A percentile compares a stretch with the other conserved stretches of the same genome.
phyloP scores from a whole-genome alignment of 2,329 filamentous ascomycete species.

The Pyricularia grisea region DNA sequence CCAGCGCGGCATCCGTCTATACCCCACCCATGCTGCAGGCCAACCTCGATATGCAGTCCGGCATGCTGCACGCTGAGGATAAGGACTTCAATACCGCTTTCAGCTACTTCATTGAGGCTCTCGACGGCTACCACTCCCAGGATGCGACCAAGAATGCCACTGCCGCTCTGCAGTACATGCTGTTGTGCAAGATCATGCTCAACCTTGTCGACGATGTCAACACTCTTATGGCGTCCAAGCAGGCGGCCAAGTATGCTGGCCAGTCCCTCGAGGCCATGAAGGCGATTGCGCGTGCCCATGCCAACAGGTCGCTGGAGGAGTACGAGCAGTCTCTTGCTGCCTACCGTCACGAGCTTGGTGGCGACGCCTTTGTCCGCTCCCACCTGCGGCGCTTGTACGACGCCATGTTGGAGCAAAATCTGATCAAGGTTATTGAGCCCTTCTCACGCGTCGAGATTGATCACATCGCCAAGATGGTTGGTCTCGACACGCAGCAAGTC shows the following conservation, averaged over 20 bases:
- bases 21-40: constrained; percentile 92
- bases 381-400: constrained; percentile 94
- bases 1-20: constrained; percentile 93
- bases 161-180: constrained; percentile 97
- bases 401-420: constrained; percentile 97
- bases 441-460: constrained; percentile 95
- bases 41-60: constrained; percentile 97
- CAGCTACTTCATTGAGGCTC: constrained; percentile 98
- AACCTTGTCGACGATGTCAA: constrained; percentile 96
- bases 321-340: constrained; percentile 87
- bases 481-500: constrained; percentile 89
- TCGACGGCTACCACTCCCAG: constrained; percentile 92
- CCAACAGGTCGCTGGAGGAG: constrained; percentile 90
- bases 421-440: constrained; percentile 99
- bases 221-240: constrained; percentile 88
- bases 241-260: constrained; percentile 91
- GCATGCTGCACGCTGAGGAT: constrained; percentile 97
- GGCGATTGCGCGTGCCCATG: constrained; percentile 89
- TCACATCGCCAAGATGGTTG: constrained; percentile 96
- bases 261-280: constrained; percentile 99
- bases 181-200: constrained; percentile 99
- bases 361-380: constrained; percentile 92
- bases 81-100: constrained; percentile 98
- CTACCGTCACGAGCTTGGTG: constrained; percentile 88
- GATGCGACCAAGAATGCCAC: constrained; percentile 86